Evolutionary conservation across 2,329 filamentous ascomycete genomes (phyloP).

Genomic region (Bipolaris zeicola): DNA sequence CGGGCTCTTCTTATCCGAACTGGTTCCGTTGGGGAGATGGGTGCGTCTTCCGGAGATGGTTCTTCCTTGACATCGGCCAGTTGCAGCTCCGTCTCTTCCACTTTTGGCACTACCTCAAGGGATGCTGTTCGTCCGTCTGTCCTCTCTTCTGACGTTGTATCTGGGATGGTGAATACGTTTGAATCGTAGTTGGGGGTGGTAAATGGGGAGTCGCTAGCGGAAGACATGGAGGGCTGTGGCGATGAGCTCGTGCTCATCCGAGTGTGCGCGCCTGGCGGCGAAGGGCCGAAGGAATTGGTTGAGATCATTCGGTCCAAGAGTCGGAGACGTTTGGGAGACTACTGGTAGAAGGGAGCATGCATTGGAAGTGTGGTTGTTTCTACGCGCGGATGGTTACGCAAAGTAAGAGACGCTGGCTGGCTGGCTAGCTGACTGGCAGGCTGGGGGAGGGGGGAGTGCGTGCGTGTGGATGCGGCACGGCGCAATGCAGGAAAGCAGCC

Average conservation of each 20-base stretch:
- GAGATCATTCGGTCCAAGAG: conserved; percentile 44
- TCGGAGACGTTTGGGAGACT: conserved; percentile 23
- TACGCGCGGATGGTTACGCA: conserved; percentile 11
- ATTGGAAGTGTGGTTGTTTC: conserved; percentile 30
- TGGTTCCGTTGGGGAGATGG: conserved; percentile 45
- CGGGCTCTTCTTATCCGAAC: conserved; percentile 55
- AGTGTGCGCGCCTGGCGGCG: conserved; percentile 39
- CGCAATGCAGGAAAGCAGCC: conserved; percentile 17
- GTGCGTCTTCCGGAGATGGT: conserved; percentile 37
- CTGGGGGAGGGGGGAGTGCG: background rate
- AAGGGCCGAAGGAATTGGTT: conserved; percentile 42
- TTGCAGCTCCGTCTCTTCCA: conserved; percentile 59
- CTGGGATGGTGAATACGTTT: conserved; percentile 28
- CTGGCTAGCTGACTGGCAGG: too few species aligned
- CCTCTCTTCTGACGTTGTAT: conserved; percentile 36
- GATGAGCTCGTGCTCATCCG: conserved; percentile 50
- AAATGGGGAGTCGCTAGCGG: conserved; percentile 48
- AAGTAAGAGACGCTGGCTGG: conserved; percentile 4
- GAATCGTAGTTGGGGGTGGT: conserved; percentile 45
- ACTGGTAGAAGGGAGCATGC: conserved; percentile 25
- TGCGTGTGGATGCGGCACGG: conserved; percentile 8
- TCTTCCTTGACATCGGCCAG: conserved; percentile 48
- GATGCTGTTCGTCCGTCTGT: conserved; percentile 31
- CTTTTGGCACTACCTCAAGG: conserved; percentile 56
- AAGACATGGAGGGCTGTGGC: conserved; percentile 49